Base-by-base conservation (phyloP, 805 yeast species). In the Wickerhamomyces subpelliculosus region DNA sequence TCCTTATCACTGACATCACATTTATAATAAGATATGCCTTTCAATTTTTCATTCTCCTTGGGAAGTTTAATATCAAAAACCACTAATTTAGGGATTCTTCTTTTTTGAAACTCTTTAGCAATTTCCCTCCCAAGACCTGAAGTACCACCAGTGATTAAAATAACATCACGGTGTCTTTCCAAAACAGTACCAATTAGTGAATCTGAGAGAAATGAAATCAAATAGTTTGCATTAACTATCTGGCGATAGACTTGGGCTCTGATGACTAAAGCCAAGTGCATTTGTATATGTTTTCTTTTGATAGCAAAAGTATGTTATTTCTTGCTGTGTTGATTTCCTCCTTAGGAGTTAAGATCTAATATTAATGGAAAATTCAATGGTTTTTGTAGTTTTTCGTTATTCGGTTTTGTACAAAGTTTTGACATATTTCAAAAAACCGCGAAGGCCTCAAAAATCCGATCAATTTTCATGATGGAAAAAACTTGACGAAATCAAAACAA, bases 101-200 rank as follows among this genome's bases (percentile, higher is more conserved):
- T 54, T 8, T 46, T 45, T 6, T 62, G 57, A 38, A 89, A 70
- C 19, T 52, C 51, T 13, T 48, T 44, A 0, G 71, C 84, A 4
- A 90, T 44, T 44, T 77, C 84, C 30, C 61, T 62, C 0, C 97
- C 97, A 9, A 90, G 65, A 0, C 97, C 97, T 0, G 76, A 64
- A 4, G 73, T 55, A 0, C 97, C 97, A 0, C 97, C 97, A 0
- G 97, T 89, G 17, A 90, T 64, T 4, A 88, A 60, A 0, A 78
- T 82, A 10, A 82, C 65, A 51, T 85, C 95, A 10, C 65, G 58
- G 19, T 53, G 57, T 0, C 75, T 72, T 27, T 76, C 80, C 42
- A 72, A 70, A 10, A 61, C 63, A 39, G 68, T 71, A 1, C 85
- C 85, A 17, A 78, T 54, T 1, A 75, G 22, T 3, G 57, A 30